Evolutionary conservation across 2,329 filamentous ascomycete species (phyloP), one percentile per base, ranked within the genome.

Genomic region (Ambrosiella xylebori): DNA sequence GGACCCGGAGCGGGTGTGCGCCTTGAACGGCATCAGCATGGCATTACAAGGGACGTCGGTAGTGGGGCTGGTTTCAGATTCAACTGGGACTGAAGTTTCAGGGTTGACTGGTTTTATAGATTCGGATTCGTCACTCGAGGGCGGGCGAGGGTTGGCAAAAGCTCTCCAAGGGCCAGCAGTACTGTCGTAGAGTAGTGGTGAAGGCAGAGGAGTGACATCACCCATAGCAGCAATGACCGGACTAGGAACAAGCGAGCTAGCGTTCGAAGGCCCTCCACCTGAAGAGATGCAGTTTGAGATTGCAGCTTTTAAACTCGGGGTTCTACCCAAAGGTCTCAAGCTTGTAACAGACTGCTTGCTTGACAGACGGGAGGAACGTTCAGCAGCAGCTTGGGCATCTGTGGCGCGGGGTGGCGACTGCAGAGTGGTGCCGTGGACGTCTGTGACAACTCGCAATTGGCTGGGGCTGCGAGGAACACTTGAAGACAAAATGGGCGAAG

Each of bases 161-260:
- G 73, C 74, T 67, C 75, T 81, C 83, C 83, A 82, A 19, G 82
- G 81, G 35, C 82, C 81, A 11, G 82, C 79, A 1, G 83, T 85
- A 64, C 84, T 81, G 62, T 73, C 73, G 3, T 75, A 75, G 64
- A 85, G 75, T 51, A 90, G 74, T 3, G 86, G 86, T 19, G 86
- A 91, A 2, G 86, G 86, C 39, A 93, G 71, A 58, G 86, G 86
- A 2, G 87, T 91, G 62, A 93, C 72, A 67, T 88, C 84, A 61
- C 82, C 81, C 80, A 89, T 84, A 51, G 85, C 85, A 60, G 81
- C 78, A 57, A 89, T 79, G 62, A 86, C 78, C 2, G 86, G 86
- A 58, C 85, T 89, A 6, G 85, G 79, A n/a, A 85, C 75, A 37
- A 77, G 73, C 2, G 85, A 88, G 64, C 78, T 84, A 11, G 84